A percentile compares a stretch with the other conserved stretches of the same genome.
phyloP scores from a whole-genome alignment of 306 rosid species.

The Ochetophila trinervis region DNA sequence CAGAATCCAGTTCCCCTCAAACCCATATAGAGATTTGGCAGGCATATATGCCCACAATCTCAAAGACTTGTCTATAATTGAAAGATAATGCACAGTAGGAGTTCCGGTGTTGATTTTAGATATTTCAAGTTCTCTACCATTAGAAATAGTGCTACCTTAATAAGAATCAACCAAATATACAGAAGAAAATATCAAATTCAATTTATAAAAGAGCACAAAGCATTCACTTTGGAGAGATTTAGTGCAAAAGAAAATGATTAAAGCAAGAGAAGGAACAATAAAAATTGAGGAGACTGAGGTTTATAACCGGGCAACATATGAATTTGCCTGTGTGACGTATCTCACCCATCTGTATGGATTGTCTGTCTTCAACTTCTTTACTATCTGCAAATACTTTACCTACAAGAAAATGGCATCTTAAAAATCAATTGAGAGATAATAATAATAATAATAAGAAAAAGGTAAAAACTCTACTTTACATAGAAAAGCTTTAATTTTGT shows the following conservation, averaged over 20 bases:
- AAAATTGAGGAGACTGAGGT: conserved; percentile 8
- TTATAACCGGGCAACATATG: conserved; percentile 82
- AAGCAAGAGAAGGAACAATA: conserved; percentile 15
- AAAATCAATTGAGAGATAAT: not conserved
- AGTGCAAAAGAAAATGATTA: conserved; percentile 13
- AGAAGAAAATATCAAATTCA: not conserved
- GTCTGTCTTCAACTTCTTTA: conserved; percentile 56
- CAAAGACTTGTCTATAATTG: not conserved
- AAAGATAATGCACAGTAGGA: not conserved
- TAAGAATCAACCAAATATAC: not conserved
- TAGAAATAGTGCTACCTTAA: not conserved
- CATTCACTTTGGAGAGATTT: not conserved
- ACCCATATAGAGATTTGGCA: conserved; percentile 18
- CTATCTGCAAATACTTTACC: conserved; percentile 94
- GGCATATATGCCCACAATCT: conserved; percentile 26
- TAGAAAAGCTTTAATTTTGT: not conserved
- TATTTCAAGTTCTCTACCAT: not conserved
- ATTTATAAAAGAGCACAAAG: not conserved
- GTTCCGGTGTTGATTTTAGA: not conserved
- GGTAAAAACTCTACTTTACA: no score
- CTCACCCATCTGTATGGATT: conserved; percentile 94
- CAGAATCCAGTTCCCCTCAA: conserved; percentile 46
- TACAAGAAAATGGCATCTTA: conserved; percentile 31
- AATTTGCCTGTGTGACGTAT: conserved; percentile 82
- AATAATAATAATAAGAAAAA: not conserved